Evolutionary conservation across 1,284 basidiomycete species (phyloP).

Genomic region (Xerocomus cyaneibrunnescens): DNA sequence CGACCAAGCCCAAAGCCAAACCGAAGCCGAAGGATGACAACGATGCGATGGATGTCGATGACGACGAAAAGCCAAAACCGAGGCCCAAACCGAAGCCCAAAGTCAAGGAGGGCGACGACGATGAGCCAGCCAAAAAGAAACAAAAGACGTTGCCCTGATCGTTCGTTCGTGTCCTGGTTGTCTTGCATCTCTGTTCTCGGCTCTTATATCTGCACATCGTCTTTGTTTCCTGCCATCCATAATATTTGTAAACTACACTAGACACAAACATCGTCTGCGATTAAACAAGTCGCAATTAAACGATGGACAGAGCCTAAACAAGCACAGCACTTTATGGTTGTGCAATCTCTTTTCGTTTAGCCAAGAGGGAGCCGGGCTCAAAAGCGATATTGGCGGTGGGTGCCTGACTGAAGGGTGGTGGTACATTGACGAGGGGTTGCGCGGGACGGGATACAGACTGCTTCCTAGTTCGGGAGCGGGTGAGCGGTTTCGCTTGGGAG

Average conservation of each 20-base stretch:
- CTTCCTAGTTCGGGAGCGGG: slow-evolving; percentile 34
- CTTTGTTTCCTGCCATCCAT: slow-evolving; percentile 13
- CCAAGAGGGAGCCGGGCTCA: slow-evolving; percentile 67
- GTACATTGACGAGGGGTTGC: slow-evolving; percentile 35
- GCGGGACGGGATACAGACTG: slow-evolving; percentile 33
- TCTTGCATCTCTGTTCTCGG: background rate
- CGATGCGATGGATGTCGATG: slow-evolving; percentile 45
- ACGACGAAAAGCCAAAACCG: slow-evolving; percentile 39
- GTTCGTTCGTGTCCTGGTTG: background rate
- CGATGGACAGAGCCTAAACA: background rate
- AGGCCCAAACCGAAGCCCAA: slow-evolving; percentile 47
- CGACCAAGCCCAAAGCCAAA: slow-evolving; percentile 45
- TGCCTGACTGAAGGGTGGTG: slow-evolving; percentile 37
- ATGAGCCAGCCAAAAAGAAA: slow-evolving; percentile 72
- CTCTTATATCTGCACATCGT: background rate
- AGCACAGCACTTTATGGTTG: slow-evolving; percentile 17
- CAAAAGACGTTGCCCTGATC: slow-evolving; percentile 46
- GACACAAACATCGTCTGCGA: slow-evolving; percentile 8
- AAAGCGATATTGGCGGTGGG: slow-evolving; percentile 43
- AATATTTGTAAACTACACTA: slow-evolving; percentile 26
- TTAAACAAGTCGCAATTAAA: slow-evolving; percentile 7
- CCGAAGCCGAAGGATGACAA: slow-evolving; percentile 39
- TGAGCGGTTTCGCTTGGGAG: slow-evolving; percentile 31
- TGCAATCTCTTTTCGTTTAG: slow-evolving; percentile 42
- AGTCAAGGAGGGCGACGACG: slow-evolving; percentile 44